Evolutionary conservation across 352 stramenopile genomes (phyloP).

Genomic region (Pythium insidiosum): DNA sequence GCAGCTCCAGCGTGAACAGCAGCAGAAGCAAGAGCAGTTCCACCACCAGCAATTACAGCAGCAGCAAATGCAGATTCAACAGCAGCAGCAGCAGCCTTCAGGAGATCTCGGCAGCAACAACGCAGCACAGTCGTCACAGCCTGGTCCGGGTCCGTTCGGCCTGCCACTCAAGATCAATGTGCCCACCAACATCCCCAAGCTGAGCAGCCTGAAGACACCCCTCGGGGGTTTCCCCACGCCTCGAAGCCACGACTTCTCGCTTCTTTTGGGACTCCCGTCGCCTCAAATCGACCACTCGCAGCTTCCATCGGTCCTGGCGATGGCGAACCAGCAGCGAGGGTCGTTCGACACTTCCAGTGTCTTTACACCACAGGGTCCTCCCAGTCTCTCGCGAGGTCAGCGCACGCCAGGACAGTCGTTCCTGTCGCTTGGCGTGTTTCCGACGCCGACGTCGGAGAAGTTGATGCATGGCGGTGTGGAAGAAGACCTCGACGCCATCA

Average conservation of each 20-base stretch:
- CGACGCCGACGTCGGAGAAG: constrained; percentile 28
- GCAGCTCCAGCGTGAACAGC: constrained; percentile 58
- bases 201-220: constrained; percentile 44
- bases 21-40: constrained; percentile 72
- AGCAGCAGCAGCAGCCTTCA: constrained; percentile 19
- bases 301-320: constrained; percentile 56
- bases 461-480: constrained; percentile 22
- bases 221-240: constrained; percentile 58
- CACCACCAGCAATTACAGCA: constrained; percentile 67
- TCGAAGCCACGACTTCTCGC: constrained; percentile 56
- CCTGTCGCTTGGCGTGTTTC: constrained; percentile 49
- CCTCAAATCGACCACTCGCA: constrained; percentile 73
- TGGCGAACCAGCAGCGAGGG: constrained; percentile 40
- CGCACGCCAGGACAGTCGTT: constrained; percentile 25
- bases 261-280: constrained; percentile 57
- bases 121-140: constrained; percentile 12
- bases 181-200: constrained; percentile 59
- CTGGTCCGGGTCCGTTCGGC: constrained; percentile 39
- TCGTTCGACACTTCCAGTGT: constrained; percentile 25
- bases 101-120: constrained; percentile 18
- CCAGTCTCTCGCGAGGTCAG: constrained; percentile 42
- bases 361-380: constrained; percentile 38
- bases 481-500: constrained; percentile 46
- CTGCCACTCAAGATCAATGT: constrained; percentile 71
- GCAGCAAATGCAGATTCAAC: constrained; percentile 34